A percentile compares a stretch with the other conserved stretches of the same genome.
Conservation (phyloP, 148 eudicot genomes). For the Chenopodium berlandieri region DNA sequence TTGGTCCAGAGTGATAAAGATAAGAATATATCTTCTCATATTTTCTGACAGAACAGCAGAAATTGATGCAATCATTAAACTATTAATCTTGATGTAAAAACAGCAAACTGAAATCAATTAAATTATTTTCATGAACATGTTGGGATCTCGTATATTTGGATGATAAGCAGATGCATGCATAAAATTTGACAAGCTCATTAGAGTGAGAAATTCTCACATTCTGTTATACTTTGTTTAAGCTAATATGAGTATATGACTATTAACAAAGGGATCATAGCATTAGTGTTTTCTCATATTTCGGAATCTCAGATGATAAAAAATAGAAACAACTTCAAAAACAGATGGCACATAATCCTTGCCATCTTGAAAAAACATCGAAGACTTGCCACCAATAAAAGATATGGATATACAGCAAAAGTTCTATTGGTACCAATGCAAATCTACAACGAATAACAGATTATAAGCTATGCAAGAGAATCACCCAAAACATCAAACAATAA, state of each 20-base stretch:
- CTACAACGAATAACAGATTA: background rate
- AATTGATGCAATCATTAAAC: background rate
- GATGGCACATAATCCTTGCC: background rate
- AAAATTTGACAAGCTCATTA: background rate
- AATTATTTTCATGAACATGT: background rate
- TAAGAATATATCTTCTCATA: background rate
- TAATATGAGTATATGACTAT: background rate
- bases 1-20: background rate
- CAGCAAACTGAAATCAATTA: background rate
- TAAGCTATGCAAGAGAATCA: background rate
- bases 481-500: background rate
- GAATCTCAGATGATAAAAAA: background rate
- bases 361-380: background rate
- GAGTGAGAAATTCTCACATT: too few species aligned
- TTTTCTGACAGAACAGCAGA: background rate
- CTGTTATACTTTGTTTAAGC: background rate
- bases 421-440: background rate
- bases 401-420: background rate
- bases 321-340: background rate
- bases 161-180: background rate
- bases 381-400: background rate
- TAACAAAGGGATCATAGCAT: conserved; percentile 1
- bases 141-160: background rate
- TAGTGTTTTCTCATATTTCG: background rate
- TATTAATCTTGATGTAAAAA: background rate